These are phyloP conservation scores for Thraustochytrium sp. DNA, from an alignment of 352 stramenopile genomes.

Conservation along the genomic window DNA sequence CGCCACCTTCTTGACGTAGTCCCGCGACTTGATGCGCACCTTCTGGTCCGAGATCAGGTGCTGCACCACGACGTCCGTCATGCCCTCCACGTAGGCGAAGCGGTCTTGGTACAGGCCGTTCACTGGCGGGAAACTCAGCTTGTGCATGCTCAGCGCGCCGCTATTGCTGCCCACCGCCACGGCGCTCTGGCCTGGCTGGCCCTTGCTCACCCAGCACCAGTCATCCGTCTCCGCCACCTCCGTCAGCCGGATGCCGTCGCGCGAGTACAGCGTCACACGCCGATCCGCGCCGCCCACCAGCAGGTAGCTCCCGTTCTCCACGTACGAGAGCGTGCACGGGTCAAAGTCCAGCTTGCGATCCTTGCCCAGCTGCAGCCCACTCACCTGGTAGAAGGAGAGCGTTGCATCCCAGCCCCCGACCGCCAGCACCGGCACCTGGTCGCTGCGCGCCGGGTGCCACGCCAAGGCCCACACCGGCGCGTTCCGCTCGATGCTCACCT, in stretches of 20 bases:
- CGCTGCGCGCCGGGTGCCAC: conserved; percentile 71
- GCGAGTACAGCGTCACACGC: conserved; percentile 75
- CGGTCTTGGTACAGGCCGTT: conserved; percentile 85
- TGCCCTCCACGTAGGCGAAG: conserved; percentile 84
- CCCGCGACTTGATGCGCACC: conserved; percentile 85
- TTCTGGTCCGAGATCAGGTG: conserved; percentile 89
- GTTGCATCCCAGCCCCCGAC: conserved; percentile 87
- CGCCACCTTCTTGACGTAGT: conserved; percentile 87
- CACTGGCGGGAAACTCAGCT: conserved; percentile 80
- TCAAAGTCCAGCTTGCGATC: conserved; percentile 82
- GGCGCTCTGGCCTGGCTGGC: conserved; percentile 67
- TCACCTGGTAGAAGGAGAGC: conserved; percentile 80
- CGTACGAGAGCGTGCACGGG: conserved; percentile 77
- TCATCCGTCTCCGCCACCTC: conserved; percentile 68
- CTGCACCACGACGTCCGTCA: conserved; percentile 91
- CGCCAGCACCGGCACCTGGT: conserved; percentile 73
- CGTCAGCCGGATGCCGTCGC: conserved; percentile 53
- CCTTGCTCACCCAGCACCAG: conserved; percentile 81
- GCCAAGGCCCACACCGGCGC: conserved; percentile 74
- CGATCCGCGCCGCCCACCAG: conserved; percentile 75
- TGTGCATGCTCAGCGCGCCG: conserved; percentile 70
- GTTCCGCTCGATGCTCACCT: conserved; percentile 74
- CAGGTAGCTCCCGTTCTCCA: conserved; percentile 82
- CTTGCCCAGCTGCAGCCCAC: conserved; percentile 71
- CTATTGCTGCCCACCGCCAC: conserved; percentile 76